phyloP scores from a whole-genome alignment of 2,329 filamentous ascomycete species.

The Rhynchosporium secalis region DNA sequence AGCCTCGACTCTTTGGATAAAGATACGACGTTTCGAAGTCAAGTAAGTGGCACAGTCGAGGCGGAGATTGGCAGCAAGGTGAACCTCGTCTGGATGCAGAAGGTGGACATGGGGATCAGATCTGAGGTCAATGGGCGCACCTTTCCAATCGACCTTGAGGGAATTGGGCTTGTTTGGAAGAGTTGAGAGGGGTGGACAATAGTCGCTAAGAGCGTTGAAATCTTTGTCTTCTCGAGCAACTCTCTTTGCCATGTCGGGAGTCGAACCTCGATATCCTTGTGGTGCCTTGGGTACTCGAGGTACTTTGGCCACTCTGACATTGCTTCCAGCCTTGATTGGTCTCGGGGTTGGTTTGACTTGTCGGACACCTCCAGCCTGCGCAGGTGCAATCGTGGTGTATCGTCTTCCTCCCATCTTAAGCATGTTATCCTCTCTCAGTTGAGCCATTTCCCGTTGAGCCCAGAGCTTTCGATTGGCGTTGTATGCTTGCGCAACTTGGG shows the following conservation, averaged over 20 bases:
- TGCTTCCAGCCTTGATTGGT: constrained; percentile 5
- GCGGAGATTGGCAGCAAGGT: constrained; percentile 74
- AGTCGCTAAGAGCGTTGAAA: constrained; percentile 70
- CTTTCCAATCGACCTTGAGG: constrained; percentile 87
- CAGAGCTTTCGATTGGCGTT: constrained; percentile 34
- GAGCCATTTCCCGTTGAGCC: constrained; percentile 34
- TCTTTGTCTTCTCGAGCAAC: constrained; percentile 81
- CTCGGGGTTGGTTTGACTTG: constrained; percentile 19
- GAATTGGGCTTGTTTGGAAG: constrained; percentile 67
- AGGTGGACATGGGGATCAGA: constrained; percentile 68
- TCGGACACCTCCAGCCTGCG: constrained; percentile 20
- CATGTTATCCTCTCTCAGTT: constrained; percentile 34
- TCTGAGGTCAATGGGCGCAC: constrained; percentile 72
- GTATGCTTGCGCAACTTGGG: constrained; percentile 47
- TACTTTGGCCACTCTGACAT: constrained; percentile 16
- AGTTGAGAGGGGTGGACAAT: constrained; percentile 66
- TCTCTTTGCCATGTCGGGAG: constrained; percentile 44
- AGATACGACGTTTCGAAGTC: constrained; percentile 90
- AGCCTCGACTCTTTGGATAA: constrained; percentile 70
- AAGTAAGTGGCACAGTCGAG: constrained; percentile 87
- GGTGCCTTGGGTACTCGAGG: constrained; percentile 21
- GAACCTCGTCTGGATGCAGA: constrained; percentile 76
- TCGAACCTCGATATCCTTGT: constrained; percentile 25
- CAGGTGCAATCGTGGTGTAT: constrained; percentile 37
- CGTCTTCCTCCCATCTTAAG: constrained; percentile 28